A percentile compares a stretch with the other conserved stretches of the same genome.
Conservation (phyloP, 192 early-diverging fungal species). For the Neocallimastix lanati region DNA sequence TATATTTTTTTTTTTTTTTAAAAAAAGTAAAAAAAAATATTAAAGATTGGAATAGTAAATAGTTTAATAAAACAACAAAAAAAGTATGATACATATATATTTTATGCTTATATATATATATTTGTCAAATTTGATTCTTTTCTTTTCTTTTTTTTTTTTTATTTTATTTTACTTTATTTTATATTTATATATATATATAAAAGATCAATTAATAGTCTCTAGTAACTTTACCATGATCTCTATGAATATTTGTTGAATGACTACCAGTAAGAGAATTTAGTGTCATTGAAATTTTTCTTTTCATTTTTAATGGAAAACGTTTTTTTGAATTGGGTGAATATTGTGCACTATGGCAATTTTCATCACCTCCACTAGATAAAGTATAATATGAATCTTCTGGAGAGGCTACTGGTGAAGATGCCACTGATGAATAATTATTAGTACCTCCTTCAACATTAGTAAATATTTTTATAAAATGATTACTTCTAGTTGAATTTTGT, state of each 20-base stretch:
- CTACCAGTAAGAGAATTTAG: background rate
- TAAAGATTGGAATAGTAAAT: no score
- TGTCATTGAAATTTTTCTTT: background rate
- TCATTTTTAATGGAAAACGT: background rate
- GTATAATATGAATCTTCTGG: background rate
- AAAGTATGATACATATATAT: no score
- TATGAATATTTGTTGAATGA: background rate
- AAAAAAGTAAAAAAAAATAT: no score
- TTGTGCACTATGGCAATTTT: background rate
- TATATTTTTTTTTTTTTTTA: no score
- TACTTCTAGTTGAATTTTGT: background rate
- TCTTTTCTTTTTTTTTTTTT: no score
- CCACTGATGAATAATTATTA: background rate
- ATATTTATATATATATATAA: no score
- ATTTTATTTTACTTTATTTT: no score
- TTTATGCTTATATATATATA: no score
- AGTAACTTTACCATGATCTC: background rate
- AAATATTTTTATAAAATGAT: background rate
- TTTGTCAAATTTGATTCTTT: no score
- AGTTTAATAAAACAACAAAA: no score
- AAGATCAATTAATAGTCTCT: background rate
- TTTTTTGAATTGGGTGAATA: background rate
- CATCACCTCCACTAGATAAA: background rate
- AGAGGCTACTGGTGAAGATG: background rate
- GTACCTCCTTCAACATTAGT: background rate